Base-by-base conservation (phyloP, 495 filamentous ascomycete genomes). In the Usnea hakonensis region DNA sequence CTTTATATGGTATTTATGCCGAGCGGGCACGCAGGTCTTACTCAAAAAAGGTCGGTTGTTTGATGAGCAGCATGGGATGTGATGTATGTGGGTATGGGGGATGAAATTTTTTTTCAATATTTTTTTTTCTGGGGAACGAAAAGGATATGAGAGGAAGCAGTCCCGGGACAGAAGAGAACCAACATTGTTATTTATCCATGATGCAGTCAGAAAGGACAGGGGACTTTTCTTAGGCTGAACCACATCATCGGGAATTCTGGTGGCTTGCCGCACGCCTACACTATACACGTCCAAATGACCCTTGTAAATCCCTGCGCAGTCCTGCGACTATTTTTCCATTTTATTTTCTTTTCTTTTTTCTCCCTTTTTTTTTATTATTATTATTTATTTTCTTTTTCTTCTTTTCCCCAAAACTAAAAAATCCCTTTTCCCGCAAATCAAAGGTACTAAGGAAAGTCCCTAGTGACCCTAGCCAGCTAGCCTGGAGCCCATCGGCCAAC, bases 231-330 rank as follows among this genome's bases (percentile, higher is more conserved):
- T 52, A 52, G 48, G 23, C 2, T 10, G 26, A 52, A 52, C 48
- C 48, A 52, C 28, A 5, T 1, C 6, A 1, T 52, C 48, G 48
- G 48, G 48, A 32, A 5, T 36, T 32, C 30, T 52, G 10, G n/a
- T 52, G 48, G 48, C 48, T 52, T 52, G 48, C 48, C 48, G 48
- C 48, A 33, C n/a, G n/a, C n/a, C n/a, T n/a, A 26, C 43, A 52
- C 48, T n/a, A n/a, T n/a, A n/a, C n/a, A n/a, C n/a, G n/a, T n/a
- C n/a, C n/a, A n/a, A n/a, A n/a, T n/a, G n/a, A 52, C 28, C 23
- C 21, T 28, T 17, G n/a, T 26, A 30, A 50, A 36, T 11, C 35
- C 35, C 35, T n/a, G n/a, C n/a, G n/a, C n/a, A n/a, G n/a, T n/a
- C n/a, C n/a, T n/a, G n/a, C n/a, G n/a, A n/a, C n/a, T n/a, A n/a